A percentile compares a stretch with the other conserved stretches of the same genome.
Conservation (phyloP, 306 rosid species). For the Argentina anserina region DNA sequence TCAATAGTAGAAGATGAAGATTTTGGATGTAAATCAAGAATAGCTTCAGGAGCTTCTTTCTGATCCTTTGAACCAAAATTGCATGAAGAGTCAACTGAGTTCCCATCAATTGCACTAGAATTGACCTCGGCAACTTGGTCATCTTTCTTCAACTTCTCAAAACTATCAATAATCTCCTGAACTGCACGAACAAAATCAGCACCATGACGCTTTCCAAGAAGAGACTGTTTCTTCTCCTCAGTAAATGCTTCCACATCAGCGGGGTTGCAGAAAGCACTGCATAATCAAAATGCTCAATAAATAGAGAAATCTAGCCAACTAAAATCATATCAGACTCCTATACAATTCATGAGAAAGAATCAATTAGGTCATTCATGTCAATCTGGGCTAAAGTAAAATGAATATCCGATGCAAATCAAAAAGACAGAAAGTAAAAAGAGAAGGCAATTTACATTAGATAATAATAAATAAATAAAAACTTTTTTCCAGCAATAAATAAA, state of each 20-base stretch:
- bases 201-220: slow-evolving; percentile 81
- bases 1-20: slow-evolving; percentile 35
- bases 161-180: slow-evolving; percentile 71
- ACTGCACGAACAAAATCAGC: slow-evolving; percentile 95
- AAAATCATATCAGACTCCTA: slow-evolving; percentile 1
- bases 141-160: slow-evolving; percentile 67
- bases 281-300: slow-evolving; percentile 32
- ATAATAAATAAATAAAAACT: too few relatives aligned
- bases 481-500: not conserved
- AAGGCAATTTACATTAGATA: not conserved
- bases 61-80: slow-evolving; percentile 42
- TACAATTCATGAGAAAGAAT: not conserved
- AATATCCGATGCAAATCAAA: not conserved
- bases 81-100: slow-evolving; percentile 35
- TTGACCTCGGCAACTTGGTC: slow-evolving; percentile 38
- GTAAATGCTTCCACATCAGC: slow-evolving; percentile 96
- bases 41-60: slow-evolving; percentile 38
- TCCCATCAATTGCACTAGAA: slow-evolving; percentile 43
- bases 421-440: not conserved
- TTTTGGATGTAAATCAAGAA: slow-evolving; percentile 33
- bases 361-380: not conserved
- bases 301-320: slow-evolving; percentile 22
- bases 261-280: slow-evolving; percentile 94
- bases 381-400: not conserved
- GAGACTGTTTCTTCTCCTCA: slow-evolving; percentile 90